Evolutionary conservation across 352 stramenopile species (phyloP).

Genomic region (Pythium vanterpoolii): DNA sequence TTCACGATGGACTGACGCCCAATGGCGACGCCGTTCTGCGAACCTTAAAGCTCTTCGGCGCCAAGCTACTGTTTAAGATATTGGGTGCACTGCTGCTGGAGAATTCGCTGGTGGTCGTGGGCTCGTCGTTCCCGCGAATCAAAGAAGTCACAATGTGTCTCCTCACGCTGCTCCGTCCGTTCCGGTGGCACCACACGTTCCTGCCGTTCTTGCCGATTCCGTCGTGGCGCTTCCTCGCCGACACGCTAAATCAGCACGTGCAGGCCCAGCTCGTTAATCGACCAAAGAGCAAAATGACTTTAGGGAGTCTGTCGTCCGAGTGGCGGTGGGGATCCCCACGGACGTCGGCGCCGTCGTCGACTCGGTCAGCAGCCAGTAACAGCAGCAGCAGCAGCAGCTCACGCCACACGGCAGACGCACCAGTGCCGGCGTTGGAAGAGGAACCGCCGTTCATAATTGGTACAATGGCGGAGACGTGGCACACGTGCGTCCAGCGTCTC

Average conservation of each 20-base stretch:
- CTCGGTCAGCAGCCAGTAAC: slow-evolving; percentile 5
- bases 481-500: slow-evolving; percentile 47
- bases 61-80: slow-evolving; percentile 71
- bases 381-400: slow-evolving; percentile 16
- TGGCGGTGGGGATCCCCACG: slow-evolving; percentile 57
- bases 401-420: background rate
- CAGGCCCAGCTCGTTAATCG: slow-evolving; percentile 46
- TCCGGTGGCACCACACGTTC: slow-evolving; percentile 78
- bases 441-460: slow-evolving; percentile 69
- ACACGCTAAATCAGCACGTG: slow-evolving; percentile 55
- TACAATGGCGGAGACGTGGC: slow-evolving; percentile 64
- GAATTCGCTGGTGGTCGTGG: slow-evolving; percentile 69
- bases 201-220: slow-evolving; percentile 70
- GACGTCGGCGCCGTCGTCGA: slow-evolving; percentile 18
- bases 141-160: slow-evolving; percentile 73
- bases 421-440: slow-evolving; percentile 16
- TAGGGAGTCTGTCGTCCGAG: slow-evolving; percentile 44
- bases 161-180: slow-evolving; percentile 71
- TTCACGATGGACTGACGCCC: slow-evolving; percentile 32
- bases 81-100: slow-evolving; percentile 68
- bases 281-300: slow-evolving; percentile 53
- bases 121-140: slow-evolving; percentile 66
- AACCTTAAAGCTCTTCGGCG: slow-evolving; percentile 57
- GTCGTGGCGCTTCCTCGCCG: slow-evolving; percentile 68
- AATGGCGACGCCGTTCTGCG: slow-evolving; percentile 42